Base-by-base conservation (phyloP, 1,139 yeast species). In the Lodderomyces beijingensis region DNA sequence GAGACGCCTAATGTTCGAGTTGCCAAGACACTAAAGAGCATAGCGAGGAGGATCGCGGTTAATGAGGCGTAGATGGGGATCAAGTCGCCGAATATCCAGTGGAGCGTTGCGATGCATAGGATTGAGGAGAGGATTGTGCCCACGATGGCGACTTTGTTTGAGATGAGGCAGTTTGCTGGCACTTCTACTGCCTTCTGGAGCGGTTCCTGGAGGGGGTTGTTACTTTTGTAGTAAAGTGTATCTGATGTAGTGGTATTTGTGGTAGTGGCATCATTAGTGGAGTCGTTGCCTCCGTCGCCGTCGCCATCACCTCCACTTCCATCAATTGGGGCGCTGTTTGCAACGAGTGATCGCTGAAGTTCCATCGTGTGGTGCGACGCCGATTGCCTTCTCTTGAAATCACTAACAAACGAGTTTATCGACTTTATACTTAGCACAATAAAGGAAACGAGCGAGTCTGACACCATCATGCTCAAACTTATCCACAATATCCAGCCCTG, bases 401-500 rank as follows among this genome's bases (percentile, higher is more conserved):
- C 33, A 13, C 25, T 23, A 9, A 42, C 11, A 11, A 36, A 39
- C 13, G 28, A 33, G 16, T 9, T 39, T 3, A 65, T 35, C 0
- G 86, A 74, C 41, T 62, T 71, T 2, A 58, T 48, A 1, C 80
- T 66, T 11, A 88, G 77, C 2, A 84, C 82, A 1, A 76, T 43
- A 46, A 91, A 83, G 0, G 95, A 83, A 1, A 89, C 87, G 9
- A 87, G 65, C 3, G 96, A 85, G 53, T 91, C 98, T 33, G 87
- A 81, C 16, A 91, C 85, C 98, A 91, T 91, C 25, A 88, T 88
- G 22, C 96, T 80, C 46, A 91, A 70, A 54, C 95, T 81, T 39
- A 88, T 68, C 98, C 98, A 91, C 50, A 91, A 65, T 36, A 91
- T 86, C 98, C 98, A 91, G 10, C 98, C 98, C 51, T 91, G 96